Conservation (phyloP, 805 yeast species). For the Suhomyces emberorum region DNA sequence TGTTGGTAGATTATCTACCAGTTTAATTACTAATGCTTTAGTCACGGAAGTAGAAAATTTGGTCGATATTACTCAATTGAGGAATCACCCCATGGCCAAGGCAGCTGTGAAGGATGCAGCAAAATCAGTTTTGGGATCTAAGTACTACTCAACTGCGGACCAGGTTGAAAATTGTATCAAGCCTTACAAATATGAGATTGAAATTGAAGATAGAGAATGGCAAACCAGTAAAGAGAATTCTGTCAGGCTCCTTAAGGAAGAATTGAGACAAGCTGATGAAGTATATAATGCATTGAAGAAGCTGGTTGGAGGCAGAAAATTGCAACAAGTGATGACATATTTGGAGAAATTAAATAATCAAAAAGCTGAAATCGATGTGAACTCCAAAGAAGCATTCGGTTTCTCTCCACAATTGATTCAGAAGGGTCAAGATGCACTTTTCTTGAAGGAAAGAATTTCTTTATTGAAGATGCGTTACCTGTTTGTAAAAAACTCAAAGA, state of each 20-base stretch:
- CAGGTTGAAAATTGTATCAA: slow-evolving; percentile 98
- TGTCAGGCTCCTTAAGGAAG: slow-evolving; percentile 71
- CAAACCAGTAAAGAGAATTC: slow-evolving; percentile 74
- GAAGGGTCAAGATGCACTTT: slow-evolving; percentile 81
- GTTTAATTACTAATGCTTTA: slow-evolving; percentile 75
- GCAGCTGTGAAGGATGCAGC: slow-evolving; percentile 85
- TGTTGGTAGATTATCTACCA: slow-evolving; percentile 85
- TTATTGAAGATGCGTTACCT: slow-evolving; percentile 68
- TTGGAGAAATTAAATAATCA: slow-evolving; percentile 48
- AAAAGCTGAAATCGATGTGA: slow-evolving; percentile 30
- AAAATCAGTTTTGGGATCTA: slow-evolving; percentile 65
- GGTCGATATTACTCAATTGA: slow-evolving; percentile 68
- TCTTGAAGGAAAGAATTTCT: slow-evolving; percentile 68
- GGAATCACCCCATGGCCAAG: slow-evolving; percentile 83
- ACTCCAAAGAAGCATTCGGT: slow-evolving; percentile 72
- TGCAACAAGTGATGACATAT: slow-evolving; percentile 78
- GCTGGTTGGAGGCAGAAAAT: slow-evolving; percentile 78
- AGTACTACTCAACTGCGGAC: slow-evolving; percentile 90
- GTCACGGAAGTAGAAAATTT: slow-evolving; percentile 73
- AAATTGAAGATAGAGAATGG: slow-evolving; percentile 96
- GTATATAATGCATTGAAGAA: slow-evolving; percentile 57
- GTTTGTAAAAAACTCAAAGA: slow-evolving; percentile 67
- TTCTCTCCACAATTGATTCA: slow-evolving; percentile 73
- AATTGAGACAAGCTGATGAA: slow-evolving; percentile 73
- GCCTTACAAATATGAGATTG: slow-evolving; percentile 96